phyloP scores from a whole-genome alignment of 139 green algal species.

The Chlamydomonas schloesseri region DNA sequence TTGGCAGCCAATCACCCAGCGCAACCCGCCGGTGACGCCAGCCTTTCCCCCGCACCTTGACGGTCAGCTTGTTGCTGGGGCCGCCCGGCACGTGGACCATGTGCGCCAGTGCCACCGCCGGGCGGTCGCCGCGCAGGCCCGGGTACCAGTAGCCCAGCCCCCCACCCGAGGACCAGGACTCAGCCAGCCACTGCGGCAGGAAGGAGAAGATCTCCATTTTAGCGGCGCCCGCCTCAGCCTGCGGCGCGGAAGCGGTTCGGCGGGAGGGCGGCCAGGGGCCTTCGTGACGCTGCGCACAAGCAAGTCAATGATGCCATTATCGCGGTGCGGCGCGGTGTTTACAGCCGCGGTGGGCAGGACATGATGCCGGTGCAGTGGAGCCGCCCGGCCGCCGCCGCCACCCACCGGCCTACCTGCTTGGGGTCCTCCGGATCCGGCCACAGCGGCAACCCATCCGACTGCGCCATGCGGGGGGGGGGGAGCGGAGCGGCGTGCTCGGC shows the following conservation, averaged over 20 bases:
- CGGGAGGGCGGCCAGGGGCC: too few species aligned
- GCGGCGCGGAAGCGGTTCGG: neutral
- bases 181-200: constrained; percentile 19
- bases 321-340: too few species aligned
- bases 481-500: too few species aligned
- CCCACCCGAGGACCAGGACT: constrained; percentile 10
- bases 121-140: neutral
- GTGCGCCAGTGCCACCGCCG: constrained; percentile 41
- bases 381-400: too few species aligned
- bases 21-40: too few species aligned
- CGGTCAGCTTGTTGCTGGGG: constrained; percentile 53
- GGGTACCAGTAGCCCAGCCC: constrained; percentile 32
- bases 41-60: constrained; percentile 44
- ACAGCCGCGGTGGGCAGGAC: too few species aligned
- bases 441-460: constrained; percentile 26
- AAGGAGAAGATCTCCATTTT: constrained; percentile 21
- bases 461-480: neutral
- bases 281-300: too few species aligned
- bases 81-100: constrained; percentile 52
- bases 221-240: constrained; percentile 15
- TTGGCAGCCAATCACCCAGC: too few species aligned
- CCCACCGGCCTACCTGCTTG: neutral
- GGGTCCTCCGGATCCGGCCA: constrained; percentile 50
- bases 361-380: too few species aligned
- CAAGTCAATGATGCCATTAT: too few species aligned